Conservation (phyloP, 345 rosid genomes). For the Tarenaya hassleriana region DNA sequence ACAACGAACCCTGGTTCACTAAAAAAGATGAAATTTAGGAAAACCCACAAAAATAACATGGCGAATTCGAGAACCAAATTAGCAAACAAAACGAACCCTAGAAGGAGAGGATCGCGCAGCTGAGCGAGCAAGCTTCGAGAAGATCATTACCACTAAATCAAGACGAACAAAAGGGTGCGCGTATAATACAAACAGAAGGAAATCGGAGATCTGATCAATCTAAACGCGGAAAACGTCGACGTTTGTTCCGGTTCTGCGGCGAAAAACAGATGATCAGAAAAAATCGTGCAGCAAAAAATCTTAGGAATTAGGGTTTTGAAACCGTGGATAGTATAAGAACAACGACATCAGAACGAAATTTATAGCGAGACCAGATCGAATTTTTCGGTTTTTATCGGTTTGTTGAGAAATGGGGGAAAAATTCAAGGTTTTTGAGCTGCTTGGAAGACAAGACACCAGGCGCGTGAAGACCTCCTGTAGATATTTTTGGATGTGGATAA, state of each 20-base stretch:
- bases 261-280: not conserved
- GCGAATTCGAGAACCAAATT: not conserved
- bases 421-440: no score
- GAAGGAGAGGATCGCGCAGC: constrained; percentile 48
- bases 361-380: constrained; percentile 8
- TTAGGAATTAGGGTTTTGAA: not conserved
- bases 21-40: not conserved
- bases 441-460: no score
- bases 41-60: not conserved
- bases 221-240: not conserved
- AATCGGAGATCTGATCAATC: constrained; percentile 19
- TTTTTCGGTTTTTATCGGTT: constrained; percentile 6
- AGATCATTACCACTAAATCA: constrained; percentile 38
- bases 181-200: constrained; percentile 16
- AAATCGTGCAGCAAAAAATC: no score
- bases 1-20: constrained; percentile 28
- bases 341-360: no score
- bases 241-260: no score
- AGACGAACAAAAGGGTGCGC: constrained; percentile 8
- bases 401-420: not conserved
- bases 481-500: no score
- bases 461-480: no score
- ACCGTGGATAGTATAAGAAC: no score
- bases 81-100: constrained; percentile 27
- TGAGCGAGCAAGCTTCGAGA: constrained; percentile 52